phyloP scores from a whole-genome alignment of 129 eudicot genomes.

The Flaveria bidentis region DNA sequence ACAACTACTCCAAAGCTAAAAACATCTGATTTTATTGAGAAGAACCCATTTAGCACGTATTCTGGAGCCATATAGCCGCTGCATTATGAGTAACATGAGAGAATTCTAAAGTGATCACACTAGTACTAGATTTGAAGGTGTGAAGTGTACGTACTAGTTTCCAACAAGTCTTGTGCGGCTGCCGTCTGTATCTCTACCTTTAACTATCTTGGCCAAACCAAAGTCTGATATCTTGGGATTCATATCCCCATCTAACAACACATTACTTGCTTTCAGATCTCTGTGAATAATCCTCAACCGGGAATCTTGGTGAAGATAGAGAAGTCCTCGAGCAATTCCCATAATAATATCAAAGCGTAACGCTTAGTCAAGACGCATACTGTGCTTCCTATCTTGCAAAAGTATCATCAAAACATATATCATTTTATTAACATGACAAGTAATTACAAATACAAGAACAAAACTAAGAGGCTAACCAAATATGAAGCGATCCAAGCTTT shows the following conservation, averaged over 20 bases:
- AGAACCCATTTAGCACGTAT: constrained; percentile 42
- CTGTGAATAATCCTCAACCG: constrained; percentile 42
- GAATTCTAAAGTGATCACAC: background rate
- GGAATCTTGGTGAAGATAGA: constrained; percentile 54
- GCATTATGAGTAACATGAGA: background rate
- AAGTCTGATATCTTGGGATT: constrained; percentile 46
- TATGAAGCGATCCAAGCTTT: constrained; percentile 52
- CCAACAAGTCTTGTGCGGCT: constrained; percentile 34
- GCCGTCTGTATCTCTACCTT: constrained; percentile 33
- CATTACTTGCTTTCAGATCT: constrained; percentile 44
- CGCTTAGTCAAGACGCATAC: constrained; percentile 42
- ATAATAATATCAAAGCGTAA: constrained; percentile 43
- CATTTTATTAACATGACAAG: background rate
- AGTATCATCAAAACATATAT: constrained; percentile 23
- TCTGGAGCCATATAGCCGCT: constrained; percentile 56
- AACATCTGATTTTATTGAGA: constrained; percentile 48
- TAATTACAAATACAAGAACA: background rate
- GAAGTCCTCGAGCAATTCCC: constrained; percentile 45
- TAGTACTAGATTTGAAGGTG: background rate
- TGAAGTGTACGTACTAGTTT: constrained; percentile 35
- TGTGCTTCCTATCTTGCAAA: constrained; percentile 29
- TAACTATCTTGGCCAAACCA: constrained; percentile 44
- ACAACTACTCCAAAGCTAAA: constrained; percentile 57
- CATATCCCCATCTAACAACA: constrained; percentile 42
- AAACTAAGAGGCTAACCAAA: constrained; percentile 41